Evolutionary conservation across 805 yeast species (phyloP).

Genomic region (Barnettozyma vustinii): DNA sequence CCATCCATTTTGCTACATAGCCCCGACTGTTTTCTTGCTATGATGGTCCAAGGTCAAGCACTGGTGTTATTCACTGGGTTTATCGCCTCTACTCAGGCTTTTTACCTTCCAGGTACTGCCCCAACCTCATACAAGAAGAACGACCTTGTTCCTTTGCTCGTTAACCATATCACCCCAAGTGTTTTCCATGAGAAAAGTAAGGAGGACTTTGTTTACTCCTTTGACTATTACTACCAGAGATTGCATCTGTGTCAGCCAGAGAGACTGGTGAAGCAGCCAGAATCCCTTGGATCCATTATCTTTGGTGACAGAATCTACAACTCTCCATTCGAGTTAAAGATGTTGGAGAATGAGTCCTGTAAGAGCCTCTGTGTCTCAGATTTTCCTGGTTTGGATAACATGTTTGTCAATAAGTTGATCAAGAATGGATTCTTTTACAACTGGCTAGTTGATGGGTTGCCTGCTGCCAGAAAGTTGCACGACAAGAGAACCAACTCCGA

Average conservation of each 20-base stretch:
- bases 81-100: conserved; percentile 36
- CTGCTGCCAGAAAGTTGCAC: conserved; percentile 65
- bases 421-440: conserved; percentile 81
- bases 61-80: background rate
- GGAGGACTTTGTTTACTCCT: conserved; percentile 60
- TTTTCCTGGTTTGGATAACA: conserved; percentile 62
- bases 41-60: background rate
- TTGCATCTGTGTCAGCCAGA: conserved; percentile 80
- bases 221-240: conserved; percentile 76
- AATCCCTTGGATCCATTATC: conserved; percentile 85
- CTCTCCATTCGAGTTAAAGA: conserved; percentile 78
- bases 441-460: conserved; percentile 94
- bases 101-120: conserved; percentile 94
- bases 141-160: conserved; percentile 71
- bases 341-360: conserved; percentile 73
- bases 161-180: conserved; percentile 87
- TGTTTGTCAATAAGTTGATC: conserved; percentile 73
- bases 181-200: conserved; percentile 36
- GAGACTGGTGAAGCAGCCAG: conserved; percentile 57
- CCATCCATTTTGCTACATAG: background rate
- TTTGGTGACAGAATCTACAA: conserved; percentile 95
- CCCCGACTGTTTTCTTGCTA: background rate
- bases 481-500: conserved; percentile 55
- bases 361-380: conserved; percentile 51
- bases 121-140: conserved; percentile 81